Base-by-base conservation (phyloP, 1,139 yeast genomes). In the Hemisphaericaspora lyxosophila region DNA sequence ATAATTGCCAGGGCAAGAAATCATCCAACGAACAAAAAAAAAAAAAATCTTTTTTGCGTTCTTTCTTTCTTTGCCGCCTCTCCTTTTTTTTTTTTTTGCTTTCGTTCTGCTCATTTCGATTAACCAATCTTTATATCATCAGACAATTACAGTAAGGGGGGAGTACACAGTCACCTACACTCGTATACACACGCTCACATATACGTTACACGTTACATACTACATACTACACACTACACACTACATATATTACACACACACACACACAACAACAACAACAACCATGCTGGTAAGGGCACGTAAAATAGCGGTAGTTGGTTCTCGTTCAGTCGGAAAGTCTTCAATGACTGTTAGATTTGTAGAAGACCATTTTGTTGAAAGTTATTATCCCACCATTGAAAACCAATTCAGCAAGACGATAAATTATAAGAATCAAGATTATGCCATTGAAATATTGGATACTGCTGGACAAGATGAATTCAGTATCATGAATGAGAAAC, bases 381-480 rank as follows among this genome's bases (percentile, higher is more conserved):
- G 86, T 26, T 89, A 89, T 64, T 89, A 88, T 58, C 97, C 97
- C 20, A 89, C 97, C 4, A 87, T 88, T 46, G 96, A 88, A 59
- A 89, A 88, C 64, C 94, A 88, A 62, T 87, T 86, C 63, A 76
- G 83, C 53, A 87, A 86, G 59, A 72, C 76, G 30, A 75, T 89
- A 54, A 75, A 70, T 45, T 79, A 82, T 60, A 80, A 83, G 48
- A 86, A 85, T 46, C 82, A 82, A 51, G 87, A 84, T 41, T 88
- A 85, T 56, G 85, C 85, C 40, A 79, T 92, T 20, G 96, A 89
- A 58, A 85, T 89, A 43, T 70, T 89, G 47, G 97, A 89, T 57
- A 89, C 97, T 0, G 96, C 96, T 0, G 97, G 97, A n/a, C 92
- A 83, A 66, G 96, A 89, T 60, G 96, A 89, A 66, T 86, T 83